Percentiles rank a stretch among this genome's conserved stretches.
These are phyloP conservation scores for Penium margaritaceum DNA, from an alignment of 139 green algal genomes.

Conservation along the genomic window DNA sequence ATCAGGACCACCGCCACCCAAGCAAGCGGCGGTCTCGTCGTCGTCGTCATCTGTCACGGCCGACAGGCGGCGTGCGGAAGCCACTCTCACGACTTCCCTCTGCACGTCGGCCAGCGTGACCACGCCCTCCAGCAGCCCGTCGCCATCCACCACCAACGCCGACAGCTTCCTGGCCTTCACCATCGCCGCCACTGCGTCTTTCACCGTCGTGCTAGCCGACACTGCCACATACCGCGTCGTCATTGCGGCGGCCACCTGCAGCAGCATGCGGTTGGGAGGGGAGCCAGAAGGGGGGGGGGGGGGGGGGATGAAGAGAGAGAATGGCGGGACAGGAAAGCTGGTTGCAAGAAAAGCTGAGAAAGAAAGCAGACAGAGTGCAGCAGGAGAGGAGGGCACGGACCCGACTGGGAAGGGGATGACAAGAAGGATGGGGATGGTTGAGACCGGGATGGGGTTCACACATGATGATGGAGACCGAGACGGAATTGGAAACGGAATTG, in stretches of 20 bases:
- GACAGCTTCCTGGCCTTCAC: conserved; percentile 5
- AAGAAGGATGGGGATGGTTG: no score
- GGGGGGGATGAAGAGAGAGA: background rate
- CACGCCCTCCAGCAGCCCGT: conserved; percentile 37
- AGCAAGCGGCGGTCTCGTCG: no score
- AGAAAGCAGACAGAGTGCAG: no score
- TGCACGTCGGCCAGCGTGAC: conserved; percentile 38
- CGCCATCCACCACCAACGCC: conserved; percentile 26
- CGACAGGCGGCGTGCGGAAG: background rate
- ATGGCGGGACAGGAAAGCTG: no score
- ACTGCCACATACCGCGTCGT: conserved; percentile 18
- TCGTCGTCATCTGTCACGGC: no score
- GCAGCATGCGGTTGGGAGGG: background rate
- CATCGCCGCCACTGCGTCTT: conserved; percentile 25
- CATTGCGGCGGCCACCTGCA: conserved; percentile 27
- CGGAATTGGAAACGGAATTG: no score
- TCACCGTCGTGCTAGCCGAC: conserved; percentile 5
- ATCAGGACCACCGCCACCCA: background rate
- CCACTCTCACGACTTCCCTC: conserved; percentile 1
- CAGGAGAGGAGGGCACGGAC: no score
- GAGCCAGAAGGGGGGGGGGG: background rate
- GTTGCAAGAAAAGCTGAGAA: no score
- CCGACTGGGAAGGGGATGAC: no score
- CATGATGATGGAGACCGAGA: no score
- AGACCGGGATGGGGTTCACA: no score